A percentile compares a stretch with the other conserved stretches of the same genome.
phyloP scores from a whole-genome alignment of 2,329 filamentous ascomycete genomes.

The Colletotrichum costaricense region DNA sequence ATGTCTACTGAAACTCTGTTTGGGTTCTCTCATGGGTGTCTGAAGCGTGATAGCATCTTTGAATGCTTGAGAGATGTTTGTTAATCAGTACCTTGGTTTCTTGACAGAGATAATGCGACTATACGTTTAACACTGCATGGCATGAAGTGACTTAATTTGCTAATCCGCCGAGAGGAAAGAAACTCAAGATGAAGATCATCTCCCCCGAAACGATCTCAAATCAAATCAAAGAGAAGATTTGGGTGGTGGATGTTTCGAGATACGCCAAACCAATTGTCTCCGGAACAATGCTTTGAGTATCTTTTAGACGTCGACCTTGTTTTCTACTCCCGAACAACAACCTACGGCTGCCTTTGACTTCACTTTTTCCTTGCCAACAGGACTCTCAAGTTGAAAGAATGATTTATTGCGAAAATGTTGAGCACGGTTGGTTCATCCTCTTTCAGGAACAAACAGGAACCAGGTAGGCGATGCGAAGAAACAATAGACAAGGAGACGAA shows the following conservation, averaged over 20 bases:
- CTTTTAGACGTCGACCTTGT: background rate
- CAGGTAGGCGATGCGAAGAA: background rate
- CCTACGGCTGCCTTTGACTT: background rate
- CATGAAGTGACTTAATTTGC: background rate
- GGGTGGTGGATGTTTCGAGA: background rate
- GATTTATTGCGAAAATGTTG: background rate
- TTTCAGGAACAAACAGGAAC: background rate
- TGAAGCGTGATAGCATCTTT: background rate
- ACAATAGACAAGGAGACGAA: background rate
- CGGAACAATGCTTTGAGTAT: background rate
- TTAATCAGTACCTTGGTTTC: too few species aligned
- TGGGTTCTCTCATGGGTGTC: background rate
- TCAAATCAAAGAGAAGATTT: background rate
- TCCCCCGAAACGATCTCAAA: background rate
- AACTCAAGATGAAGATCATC: background rate
- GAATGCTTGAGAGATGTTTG: background rate
- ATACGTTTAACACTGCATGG: too few species aligned
- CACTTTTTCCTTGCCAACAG: background rate
- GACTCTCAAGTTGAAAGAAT: background rate
- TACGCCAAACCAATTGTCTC: background rate
- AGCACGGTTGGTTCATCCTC: background rate
- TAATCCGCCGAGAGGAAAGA: background rate
- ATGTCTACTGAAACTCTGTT: background rate
- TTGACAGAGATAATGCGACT: too few species aligned
- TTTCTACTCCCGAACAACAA: background rate